A percentile compares a stretch with the other conserved stretches of the same genome.
Conservation (phyloP, 2,329 filamentous ascomycete genomes). For the Amphichorda felina region DNA sequence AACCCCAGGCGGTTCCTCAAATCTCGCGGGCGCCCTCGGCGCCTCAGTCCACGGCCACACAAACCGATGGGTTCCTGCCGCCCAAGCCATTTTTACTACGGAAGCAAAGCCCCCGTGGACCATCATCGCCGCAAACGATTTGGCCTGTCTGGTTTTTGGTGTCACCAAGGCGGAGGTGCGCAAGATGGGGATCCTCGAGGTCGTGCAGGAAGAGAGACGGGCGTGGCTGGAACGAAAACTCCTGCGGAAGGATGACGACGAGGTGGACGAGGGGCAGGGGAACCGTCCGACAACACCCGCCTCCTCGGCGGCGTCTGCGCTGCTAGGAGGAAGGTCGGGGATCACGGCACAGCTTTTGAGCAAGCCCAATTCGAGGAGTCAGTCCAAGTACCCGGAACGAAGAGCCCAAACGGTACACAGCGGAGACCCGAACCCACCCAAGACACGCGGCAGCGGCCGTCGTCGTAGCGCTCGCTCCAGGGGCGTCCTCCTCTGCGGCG, state of each 20-base stretch:
- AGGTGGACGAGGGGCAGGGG: constrained; percentile 17
- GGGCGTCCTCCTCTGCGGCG: constrained; percentile 85
- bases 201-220: constrained; percentile 80
- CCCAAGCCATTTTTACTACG: constrained; percentile 97
- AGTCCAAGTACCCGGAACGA: constrained; percentile 36
- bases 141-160: constrained; percentile 97
- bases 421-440: constrained; percentile 40
- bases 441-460: constrained; percentile 42
- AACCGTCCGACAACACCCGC: constrained; percentile 22
- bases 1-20: constrained; percentile 17
- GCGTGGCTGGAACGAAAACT: constrained; percentile 86
- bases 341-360: constrained; percentile 82
- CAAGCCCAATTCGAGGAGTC: constrained; percentile 57
- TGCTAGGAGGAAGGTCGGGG: constrained; percentile 60
- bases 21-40: constrained; percentile 34
- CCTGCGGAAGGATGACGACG: constrained; percentile 33
- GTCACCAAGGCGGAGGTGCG: constrained; percentile 92
- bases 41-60: constrained; percentile 73
- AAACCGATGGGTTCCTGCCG: constrained; percentile 79
- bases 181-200: constrained; percentile 88
- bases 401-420: constrained; percentile 54
- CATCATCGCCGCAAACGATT: constrained; percentile 88
- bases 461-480: constrained; percentile 67
- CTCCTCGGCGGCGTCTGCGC: constrained; percentile 28
- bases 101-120: constrained; percentile 85